Conservation (phyloP, 2,329 filamentous ascomycete genomes). For the Trichothecium roseum region DNA sequence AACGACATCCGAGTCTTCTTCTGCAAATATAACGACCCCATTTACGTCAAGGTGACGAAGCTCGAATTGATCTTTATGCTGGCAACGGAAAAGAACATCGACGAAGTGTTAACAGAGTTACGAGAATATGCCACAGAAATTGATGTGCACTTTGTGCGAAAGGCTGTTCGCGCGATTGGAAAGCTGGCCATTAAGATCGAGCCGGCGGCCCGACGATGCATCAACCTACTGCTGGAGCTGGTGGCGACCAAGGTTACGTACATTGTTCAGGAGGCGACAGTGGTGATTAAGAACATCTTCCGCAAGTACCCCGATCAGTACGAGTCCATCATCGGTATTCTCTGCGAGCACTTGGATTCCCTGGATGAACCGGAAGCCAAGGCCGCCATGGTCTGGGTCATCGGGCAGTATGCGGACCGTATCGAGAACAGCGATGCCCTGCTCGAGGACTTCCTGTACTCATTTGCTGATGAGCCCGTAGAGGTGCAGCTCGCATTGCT, state of each 20-base stretch:
- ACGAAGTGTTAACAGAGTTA: conserved; percentile 86
- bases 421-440: conserved; percentile 95
- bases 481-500: conserved; percentile 92
- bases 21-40: conserved; percentile 99
- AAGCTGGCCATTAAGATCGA: conserved; percentile 99
- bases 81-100: conserved; percentile 88
- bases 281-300: conserved; percentile 98
- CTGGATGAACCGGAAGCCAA: conserved; percentile 97
- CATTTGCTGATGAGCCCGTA: conserved; percentile 87
- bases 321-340: conserved; percentile 89
- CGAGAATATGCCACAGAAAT: conserved; percentile 97
- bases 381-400: conserved; percentile 98
- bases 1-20: conserved; percentile 99
- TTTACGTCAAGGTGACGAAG: conserved; percentile 99
- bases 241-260: conserved; percentile 98
- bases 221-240: conserved; percentile 82
- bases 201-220: conserved; percentile 80
- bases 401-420: conserved; percentile 92
- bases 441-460: conserved; percentile 88
- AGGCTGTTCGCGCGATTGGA: conserved; percentile 92
- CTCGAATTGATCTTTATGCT: conserved; percentile 99
- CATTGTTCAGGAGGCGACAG: conserved; percentile 96
- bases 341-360: conserved; percentile 94
- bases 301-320: conserved; percentile 98
- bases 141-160: conserved; percentile 96